Base-by-base conservation (phyloP, 371 early-diverging fungal species). In the Mortierella sp. region DNA sequence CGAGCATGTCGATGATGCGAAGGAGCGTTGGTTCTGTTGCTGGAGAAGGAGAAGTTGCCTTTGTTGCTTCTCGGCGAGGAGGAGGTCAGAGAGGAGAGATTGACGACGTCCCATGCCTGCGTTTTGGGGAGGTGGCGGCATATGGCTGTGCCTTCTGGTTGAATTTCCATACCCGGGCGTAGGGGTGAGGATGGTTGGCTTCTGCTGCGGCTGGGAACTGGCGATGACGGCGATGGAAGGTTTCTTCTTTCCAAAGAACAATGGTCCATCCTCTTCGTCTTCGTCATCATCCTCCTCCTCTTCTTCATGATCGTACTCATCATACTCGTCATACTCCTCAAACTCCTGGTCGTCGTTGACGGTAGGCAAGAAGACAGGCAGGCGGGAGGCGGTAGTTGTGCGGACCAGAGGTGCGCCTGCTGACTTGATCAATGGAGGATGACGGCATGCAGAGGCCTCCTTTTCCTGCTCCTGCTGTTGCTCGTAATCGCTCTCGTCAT, bases 31-130 rank as follows among this genome's bases (percentile, higher is more conserved):
- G 3, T 7, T 32, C 8, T 21, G 38, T 3, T 65, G 65, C 6
- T n/a, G 56, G 27, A 55, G 56, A 8, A 41, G 54, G 24, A 54
- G 56, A 18, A 72, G 35, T 16, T 72, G 72, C 4, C 51, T 51
- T 10, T 51, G 72, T 16, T 74, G 74, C 18, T 74, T 74, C 43
- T 74, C 74, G 18, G 74, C 74, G 6, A 74, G 24, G 56, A 74
- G 49, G 55, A 74, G 54, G 43, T 74, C 56, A 21, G 74, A 74
- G 24, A 74, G 54, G 18, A 74, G 55, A 1, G 74, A 74, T 27
- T 74, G 74, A 16, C 74, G 74, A 2, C 74, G 32, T 14, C n/a
- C 55, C 41, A 56, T 74, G 10, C 74, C 74, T 4, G 65, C 65
- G 38, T 65, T 65, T 2, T 21, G 35, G 2, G 65, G 65, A 7